These are phyloP conservation scores for Lodderomyces parapsilosis DNA, from an alignment of 1,139 yeast species.

Conservation along the genomic window DNA sequence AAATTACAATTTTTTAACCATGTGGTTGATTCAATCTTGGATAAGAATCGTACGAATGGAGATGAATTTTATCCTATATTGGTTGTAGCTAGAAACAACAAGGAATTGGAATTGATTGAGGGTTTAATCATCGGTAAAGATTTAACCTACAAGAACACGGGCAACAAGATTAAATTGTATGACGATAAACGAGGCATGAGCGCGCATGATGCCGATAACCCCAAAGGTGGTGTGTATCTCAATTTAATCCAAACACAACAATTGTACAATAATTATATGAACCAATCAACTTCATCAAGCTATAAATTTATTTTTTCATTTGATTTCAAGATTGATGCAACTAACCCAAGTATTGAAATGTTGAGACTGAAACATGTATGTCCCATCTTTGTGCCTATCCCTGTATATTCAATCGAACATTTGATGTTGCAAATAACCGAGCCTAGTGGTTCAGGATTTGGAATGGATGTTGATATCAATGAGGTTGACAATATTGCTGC, in stretches of 20 bases:
- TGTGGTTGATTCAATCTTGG: conserved; percentile 37
- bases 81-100: conserved; percentile 59
- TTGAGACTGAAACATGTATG: conserved; percentile 24
- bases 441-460: conserved; percentile 18
- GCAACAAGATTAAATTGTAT: conserved; percentile 59
- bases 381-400: conserved; percentile 41
- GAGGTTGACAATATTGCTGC: conserved; percentile 13
- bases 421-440: conserved; percentile 25
- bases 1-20: conserved; percentile 56
- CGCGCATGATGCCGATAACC: conserved; percentile 4
- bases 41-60: conserved; percentile 14
- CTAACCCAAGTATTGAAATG: conserved; percentile 31
- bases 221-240: conserved; percentile 5
- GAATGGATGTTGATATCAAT: neutral
- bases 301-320: conserved; percentile 57
- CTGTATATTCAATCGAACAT: conserved; percentile 40
- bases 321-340: conserved; percentile 48
- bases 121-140: conserved; percentile 63
- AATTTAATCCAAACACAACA: conserved; percentile 39
- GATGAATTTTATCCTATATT: conserved; percentile 25
- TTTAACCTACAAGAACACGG: conserved; percentile 55
- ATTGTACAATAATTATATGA: conserved; percentile 37
- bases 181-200: conserved; percentile 28
- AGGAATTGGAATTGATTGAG: conserved; percentile 70
- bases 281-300: conserved; percentile 23